Evolutionary conservation across 129 eudicot species (phyloP).

Genomic region (Sambucus nigra): DNA sequence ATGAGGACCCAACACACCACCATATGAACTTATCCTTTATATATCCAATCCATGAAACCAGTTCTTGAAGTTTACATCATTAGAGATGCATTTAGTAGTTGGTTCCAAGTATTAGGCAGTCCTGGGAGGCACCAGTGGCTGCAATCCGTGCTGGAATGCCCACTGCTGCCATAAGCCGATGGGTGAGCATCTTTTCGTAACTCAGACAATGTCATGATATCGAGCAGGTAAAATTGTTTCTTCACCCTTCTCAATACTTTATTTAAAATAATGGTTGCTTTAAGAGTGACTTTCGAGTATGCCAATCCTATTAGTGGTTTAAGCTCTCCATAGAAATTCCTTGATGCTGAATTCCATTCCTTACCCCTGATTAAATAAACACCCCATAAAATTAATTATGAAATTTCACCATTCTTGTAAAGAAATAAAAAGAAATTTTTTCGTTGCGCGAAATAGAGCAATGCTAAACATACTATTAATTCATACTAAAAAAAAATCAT

Average conservation of each 20-base stretch:
- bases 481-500: too few species aligned
- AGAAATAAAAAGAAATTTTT: neutral
- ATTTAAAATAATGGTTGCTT: slow-evolving; percentile 27
- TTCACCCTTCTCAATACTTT: slow-evolving; percentile 24
- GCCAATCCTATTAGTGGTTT: slow-evolving; percentile 40
- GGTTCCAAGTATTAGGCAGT: slow-evolving; percentile 40
- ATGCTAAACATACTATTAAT: too few species aligned
- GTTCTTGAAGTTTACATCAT: neutral
- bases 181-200: slow-evolving; percentile 35
- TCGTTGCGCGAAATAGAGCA: too few species aligned
- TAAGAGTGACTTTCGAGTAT: slow-evolving; percentile 40
- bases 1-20: too few species aligned
- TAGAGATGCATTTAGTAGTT: slow-evolving; percentile 20
- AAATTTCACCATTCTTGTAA: too few species aligned
- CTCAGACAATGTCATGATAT: slow-evolving; percentile 37
- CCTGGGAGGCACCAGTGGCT: slow-evolving; percentile 47
- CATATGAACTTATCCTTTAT: too few species aligned
- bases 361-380: slow-evolving; percentile 47
- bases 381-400: too few species aligned
- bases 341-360: slow-evolving; percentile 47
- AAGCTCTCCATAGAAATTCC: slow-evolving; percentile 34
- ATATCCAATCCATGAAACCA: too few species aligned
- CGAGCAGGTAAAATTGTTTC: slow-evolving; percentile 40
- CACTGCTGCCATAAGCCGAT: slow-evolving; percentile 20
- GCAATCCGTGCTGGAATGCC: slow-evolving; percentile 18